A percentile compares a stretch with the other conserved stretches of the same genome.
phyloP scores from a whole-genome alignment of 1,139 yeast genomes.

The Zhuliangozyma parablackwelliae region DNA sequence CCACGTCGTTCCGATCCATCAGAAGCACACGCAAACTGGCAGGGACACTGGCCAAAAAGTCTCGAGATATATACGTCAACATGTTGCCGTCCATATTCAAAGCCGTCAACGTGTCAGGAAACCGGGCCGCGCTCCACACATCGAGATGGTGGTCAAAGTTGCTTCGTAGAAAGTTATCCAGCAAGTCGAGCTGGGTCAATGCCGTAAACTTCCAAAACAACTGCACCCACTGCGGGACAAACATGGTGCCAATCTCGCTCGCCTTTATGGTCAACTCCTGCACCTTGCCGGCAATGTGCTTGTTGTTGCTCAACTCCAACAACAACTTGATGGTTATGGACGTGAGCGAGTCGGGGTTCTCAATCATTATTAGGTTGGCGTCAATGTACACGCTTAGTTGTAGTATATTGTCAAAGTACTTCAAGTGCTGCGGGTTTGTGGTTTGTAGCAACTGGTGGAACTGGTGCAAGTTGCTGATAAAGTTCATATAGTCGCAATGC shows the following conservation, averaged over 20 bases:
- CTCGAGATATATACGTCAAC: slow-evolving; percentile 17
- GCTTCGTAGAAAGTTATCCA: slow-evolving; percentile 23
- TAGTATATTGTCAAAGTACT: slow-evolving; percentile 17
- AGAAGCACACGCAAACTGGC: slow-evolving; percentile 19
- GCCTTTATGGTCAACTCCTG: slow-evolving; percentile 21
- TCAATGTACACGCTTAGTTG: slow-evolving; percentile 24
- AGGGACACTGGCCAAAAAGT: slow-evolving; percentile 27
- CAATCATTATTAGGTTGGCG: slow-evolving; percentile 21
- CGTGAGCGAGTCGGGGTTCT: slow-evolving; percentile 12
- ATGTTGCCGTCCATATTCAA: slow-evolving; percentile 26
- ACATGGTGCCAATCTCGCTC: slow-evolving; percentile 37
- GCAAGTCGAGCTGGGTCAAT: slow-evolving; percentile 21
- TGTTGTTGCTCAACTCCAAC: slow-evolving; percentile 7
- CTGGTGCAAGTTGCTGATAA: slow-evolving; percentile 21
- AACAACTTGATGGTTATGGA: slow-evolving; percentile 11
- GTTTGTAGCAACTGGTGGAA: slow-evolving; percentile 20
- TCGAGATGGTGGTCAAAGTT: slow-evolving; percentile 16
- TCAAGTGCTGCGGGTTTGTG: slow-evolving; percentile 5
- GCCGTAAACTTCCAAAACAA: slow-evolving; percentile 23
- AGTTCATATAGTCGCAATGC: slow-evolving; percentile 25
- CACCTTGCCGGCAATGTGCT: slow-evolving; percentile 17
- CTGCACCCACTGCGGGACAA: slow-evolving; percentile 30
- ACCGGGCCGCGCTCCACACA: slow-evolving; percentile 20
- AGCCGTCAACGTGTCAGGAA: slow-evolving; percentile 24
- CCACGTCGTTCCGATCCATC: slow-evolving; percentile 12